Evolutionary conservation across 2,329 filamentous ascomycete species (phyloP), one percentile per base, ranked within the genome.

Genomic region (Pezicula carpinea): DNA sequence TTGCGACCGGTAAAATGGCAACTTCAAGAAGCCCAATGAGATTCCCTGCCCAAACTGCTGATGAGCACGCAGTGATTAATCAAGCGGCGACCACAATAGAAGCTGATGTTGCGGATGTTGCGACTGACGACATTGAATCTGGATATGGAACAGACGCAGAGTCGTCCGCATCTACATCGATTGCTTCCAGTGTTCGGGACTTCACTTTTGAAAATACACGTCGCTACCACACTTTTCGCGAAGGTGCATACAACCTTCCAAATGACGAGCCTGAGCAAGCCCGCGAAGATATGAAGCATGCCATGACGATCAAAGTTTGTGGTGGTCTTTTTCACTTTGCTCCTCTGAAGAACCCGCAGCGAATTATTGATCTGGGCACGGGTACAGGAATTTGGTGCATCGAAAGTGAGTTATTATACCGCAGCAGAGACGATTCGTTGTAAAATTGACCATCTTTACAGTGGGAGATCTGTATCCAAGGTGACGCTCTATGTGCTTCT

Each of bases 221-320:
- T 14, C 69, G 76, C 13, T 80, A 79, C 45, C 76, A 78, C 57
- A 68, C 69, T 36, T 76, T 74, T 53, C 67, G 73, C 17, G 71
- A 74, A 46, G 75, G 73, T 13, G 57, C 61, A 11, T 80, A 80
- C 56, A 72, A 72, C 47, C 76, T 79, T 39, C 77, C 77, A 34
- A 80, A 79, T 48, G 77, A 80, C 49, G 77, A 79, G 35, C 63
- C 71, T 7, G 77, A 80, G 60, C 75, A 79, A 56, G 75, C 78
- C 51, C 66, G 74, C 34, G 72, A 77, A 53, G 75, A 78, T 36
- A 70, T 79, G 22, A 40, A 40, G 19, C 38, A 40, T 23, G 38
- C 38, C 38, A 21, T 40, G 38, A 41, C 57, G 68, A 53, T 70
- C 71, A 51, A 68, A 74, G 53, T 65, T 71, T 46, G 64, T 11